Conservation (phyloP, 176 grass and related monocot species). For the Hordeum vulgare region MorexV3_pseudomolecules_assembly NC_058518.1:444633093-444633592, state of each 20-base stretch:
- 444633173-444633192: slow-evolving; percentile 57
- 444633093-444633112: slow-evolving; percentile 11
- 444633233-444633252: slow-evolving; percentile 97
- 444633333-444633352: slow-evolving; percentile 8
- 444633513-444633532: neutral
- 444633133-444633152: slow-evolving; percentile 58
- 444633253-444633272: slow-evolving; percentile 88
- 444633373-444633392: slow-evolving; percentile 73
- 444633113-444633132: neutral
- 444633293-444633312: slow-evolving; percentile 83
- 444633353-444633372: slow-evolving; percentile 20
- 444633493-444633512: slow-evolving; percentile 20
- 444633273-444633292: slow-evolving; percentile 88
- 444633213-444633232: slow-evolving; percentile 69
- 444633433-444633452: slow-evolving; percentile 80
- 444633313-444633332: slow-evolving; percentile 11
- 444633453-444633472: slow-evolving; percentile 58
- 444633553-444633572: slow-evolving; percentile 90
- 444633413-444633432: slow-evolving; percentile 88
- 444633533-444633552: slow-evolving; percentile 27
- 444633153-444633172: slow-evolving; percentile 48
- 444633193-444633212: slow-evolving; percentile 50
- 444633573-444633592: slow-evolving; percentile 96
- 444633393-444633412: slow-evolving; percentile 97
- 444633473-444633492: slow-evolving; percentile 21